Conservation (phyloP, 208 protist genomes). For the Willaertia magna region DNA sequence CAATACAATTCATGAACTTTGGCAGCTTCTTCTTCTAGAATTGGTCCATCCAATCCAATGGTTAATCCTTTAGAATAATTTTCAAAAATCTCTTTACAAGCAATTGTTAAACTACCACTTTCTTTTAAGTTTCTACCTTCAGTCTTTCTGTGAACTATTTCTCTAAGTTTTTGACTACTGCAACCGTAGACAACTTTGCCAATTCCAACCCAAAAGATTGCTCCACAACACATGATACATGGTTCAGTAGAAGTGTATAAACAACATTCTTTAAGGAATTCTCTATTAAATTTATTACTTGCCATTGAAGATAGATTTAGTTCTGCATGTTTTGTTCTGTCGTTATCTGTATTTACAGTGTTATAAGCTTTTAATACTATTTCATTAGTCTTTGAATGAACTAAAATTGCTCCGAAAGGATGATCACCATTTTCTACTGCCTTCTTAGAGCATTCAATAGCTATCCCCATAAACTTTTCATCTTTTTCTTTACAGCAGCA, state of each 20-base stretch:
- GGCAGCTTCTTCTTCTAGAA: not conserved
- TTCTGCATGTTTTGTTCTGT: conserved; percentile 6
- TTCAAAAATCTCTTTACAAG: not conserved
- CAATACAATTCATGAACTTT: conserved; percentile 9
- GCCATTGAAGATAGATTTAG: not conserved
- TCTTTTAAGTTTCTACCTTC: not conserved
- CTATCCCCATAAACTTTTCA: not conserved
- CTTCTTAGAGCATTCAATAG: not conserved
- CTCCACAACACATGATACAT: not conserved
- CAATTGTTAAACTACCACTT: not conserved
- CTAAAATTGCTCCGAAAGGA: conserved; percentile 9
- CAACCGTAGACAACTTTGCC: not conserved
- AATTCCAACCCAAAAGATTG: conserved; percentile 10
- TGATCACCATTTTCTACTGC: not conserved
- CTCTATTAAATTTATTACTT: not conserved
- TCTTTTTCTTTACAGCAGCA: too few species aligned
- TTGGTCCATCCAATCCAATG: not conserved
- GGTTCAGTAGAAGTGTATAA: conserved; percentile 2
- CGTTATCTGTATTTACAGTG: not conserved
- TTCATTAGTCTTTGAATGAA: not conserved
- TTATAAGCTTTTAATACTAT: not conserved
- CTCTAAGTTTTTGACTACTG: not conserved
- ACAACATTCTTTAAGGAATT: not conserved
- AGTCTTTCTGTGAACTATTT: not conserved
- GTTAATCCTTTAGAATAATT: not conserved